Base-by-base conservation (phyloP, 1,139 yeast species). In the Hyphopichia buzzinii region DNA sequence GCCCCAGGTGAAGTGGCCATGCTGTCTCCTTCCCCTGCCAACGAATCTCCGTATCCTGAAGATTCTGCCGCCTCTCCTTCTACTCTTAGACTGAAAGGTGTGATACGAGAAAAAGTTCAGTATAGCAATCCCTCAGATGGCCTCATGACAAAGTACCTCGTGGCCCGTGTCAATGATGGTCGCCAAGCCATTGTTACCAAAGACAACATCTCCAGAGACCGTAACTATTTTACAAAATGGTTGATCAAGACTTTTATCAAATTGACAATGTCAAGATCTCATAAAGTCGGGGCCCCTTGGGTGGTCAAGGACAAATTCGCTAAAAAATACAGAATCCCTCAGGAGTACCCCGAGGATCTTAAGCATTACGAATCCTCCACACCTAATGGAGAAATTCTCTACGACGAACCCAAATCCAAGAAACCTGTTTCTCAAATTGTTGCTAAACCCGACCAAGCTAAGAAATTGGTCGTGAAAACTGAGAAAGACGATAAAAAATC, bases 241-340 rank as follows among this genome's bases (percentile, higher is more conserved):
- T 74, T 86, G 40, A 84, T 92, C 29, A 84, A 90, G 57, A 86
- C 96, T 0, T 92, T 92, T 50, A 78, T 92, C 51, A 90, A 90
- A 53, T 75, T 89, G 49, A 81, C 96, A 4, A 79, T 92, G 49
- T 74, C 87, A 3, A 76, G 96, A 48, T 87, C 92, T 4, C 76
- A 83, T 40, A 85, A 85, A 69, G 74, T 84, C 30, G 97, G 97
- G 2, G 95, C 97, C 2, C 97, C 98, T 1, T 92, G 97, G 97
- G 81, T 92, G 14, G 95, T 92, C n/a, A 85, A 84, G 55, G 80
- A 78, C 24, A 81, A 82, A 47, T 88, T 79, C 55, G 85, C 85
- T 2, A 69, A 66, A 41, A 72, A 72, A 44, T 81, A 77, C 52
- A 64, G 83, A 48, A 80, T 81, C 8, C 74, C 83, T 10, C 67